Evolutionary conservation across 2,329 filamentous ascomycete genomes (phyloP).

Genomic region (Tolypocladium endophyticum): DNA sequence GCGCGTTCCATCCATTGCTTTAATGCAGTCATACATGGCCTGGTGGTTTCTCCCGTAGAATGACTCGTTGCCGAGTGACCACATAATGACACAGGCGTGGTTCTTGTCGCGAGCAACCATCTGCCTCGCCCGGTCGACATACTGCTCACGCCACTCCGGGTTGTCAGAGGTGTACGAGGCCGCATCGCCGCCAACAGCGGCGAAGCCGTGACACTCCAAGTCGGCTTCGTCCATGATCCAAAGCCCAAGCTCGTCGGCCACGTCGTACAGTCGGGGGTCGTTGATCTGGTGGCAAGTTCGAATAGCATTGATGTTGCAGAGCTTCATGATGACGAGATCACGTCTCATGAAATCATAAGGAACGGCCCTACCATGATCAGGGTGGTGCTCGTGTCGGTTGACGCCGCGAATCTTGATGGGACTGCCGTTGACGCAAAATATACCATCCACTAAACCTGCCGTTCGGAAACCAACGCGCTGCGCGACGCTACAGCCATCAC

Average conservation of each 20-base stretch:
- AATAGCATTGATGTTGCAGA: constrained; percentile 59
- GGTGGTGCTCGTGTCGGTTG: constrained; percentile 63
- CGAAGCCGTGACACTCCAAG: constrained; percentile 43
- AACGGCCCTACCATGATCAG: constrained; percentile 49
- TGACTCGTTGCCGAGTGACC: constrained; percentile 63
- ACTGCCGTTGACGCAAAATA: constrained; percentile 54
- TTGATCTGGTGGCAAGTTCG: constrained; percentile 59
- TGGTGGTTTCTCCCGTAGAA: constrained; percentile 60
- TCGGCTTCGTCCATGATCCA: constrained; percentile 52
- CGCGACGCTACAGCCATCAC: constrained; percentile 22
- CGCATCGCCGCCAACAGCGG: constrained; percentile 22
- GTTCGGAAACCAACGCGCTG: constrained; percentile 55
- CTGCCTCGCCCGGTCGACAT: constrained; percentile 55
- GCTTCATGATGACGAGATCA: constrained; percentile 57
- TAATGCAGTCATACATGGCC: constrained; percentile 57
- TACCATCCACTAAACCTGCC: constrained; percentile 48
- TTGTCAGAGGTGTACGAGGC: constrained; percentile 45
- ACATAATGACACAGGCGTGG: constrained; percentile 56
- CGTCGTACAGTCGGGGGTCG: constrained; percentile 47
- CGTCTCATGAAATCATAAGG: constrained; percentile 48
- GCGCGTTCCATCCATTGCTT: constrained; percentile 42
- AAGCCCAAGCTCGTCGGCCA: constrained; percentile 53
- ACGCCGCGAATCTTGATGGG: constrained; percentile 56
- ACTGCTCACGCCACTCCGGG: constrained; percentile 50
- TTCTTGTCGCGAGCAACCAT: constrained; percentile 51